phyloP scores from a whole-genome alignment of 2,329 filamentous ascomycete species.

The Penicillium sp. region DNA sequence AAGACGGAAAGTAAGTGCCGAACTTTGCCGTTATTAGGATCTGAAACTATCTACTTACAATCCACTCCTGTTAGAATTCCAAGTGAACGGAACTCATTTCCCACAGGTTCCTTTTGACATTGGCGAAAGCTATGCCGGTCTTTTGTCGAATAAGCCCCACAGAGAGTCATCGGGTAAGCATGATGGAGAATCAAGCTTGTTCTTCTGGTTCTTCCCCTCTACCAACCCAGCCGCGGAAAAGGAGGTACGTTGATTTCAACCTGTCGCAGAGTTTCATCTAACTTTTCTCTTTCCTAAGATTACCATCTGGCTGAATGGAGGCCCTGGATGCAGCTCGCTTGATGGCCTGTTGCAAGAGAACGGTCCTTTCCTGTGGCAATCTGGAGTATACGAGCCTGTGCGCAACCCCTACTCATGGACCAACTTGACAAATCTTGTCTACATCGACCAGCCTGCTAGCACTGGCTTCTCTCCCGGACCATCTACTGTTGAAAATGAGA shows the following conservation, averaged over 20 bases:
- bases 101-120: constrained; percentile 68
- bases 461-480: constrained; percentile 69
- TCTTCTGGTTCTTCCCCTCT: constrained; percentile 51
- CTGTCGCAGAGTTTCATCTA: not conserved
- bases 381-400: constrained; percentile 63
- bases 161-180: constrained; percentile 48
- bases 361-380: constrained; percentile 68
- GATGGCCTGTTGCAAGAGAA: constrained; percentile 71
- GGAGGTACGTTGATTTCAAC: constrained; percentile 29
- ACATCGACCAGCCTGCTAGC: constrained; percentile 48
- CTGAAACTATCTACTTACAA: not conserved
- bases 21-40: not conserved
- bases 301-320: constrained; percentile 49
- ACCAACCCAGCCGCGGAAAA: constrained; percentile 41
- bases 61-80: constrained; percentile 49
- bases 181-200: constrained; percentile 44
- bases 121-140: constrained; percentile 47
- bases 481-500: constrained; percentile 62
- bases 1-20: constrained; percentile 12
- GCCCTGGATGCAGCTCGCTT: constrained; percentile 56
- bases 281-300: constrained; percentile 19
- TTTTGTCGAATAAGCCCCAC: constrained; percentile 51
- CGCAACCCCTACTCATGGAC: constrained; percentile 69
- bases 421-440: constrained; percentile 71
- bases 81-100: constrained; percentile 62